phyloP scores from a whole-genome alignment of 192 early-diverging fungal species.

The Endogone sp. region DNA sequence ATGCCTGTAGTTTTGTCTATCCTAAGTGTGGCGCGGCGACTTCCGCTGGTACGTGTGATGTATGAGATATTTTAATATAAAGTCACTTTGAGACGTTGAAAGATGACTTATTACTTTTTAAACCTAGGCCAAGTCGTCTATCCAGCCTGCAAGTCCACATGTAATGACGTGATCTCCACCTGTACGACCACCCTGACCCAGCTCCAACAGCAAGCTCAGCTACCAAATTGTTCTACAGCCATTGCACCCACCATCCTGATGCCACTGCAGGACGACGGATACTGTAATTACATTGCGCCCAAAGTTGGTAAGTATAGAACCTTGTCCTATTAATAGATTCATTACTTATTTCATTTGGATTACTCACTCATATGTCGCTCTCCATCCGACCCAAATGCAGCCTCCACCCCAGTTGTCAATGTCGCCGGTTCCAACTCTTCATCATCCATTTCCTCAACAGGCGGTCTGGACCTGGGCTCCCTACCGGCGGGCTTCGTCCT shows the following conservation, averaged over 20 bases:
- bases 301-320: conserved; percentile 1
- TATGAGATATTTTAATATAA: background rate
- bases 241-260: conserved; percentile 6
- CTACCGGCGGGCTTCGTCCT: conserved; percentile 13
- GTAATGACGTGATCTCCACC: conserved; percentile 6
- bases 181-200: conserved; percentile 20
- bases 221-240: conserved; percentile 25
- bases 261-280: conserved; percentile 3
- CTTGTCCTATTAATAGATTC: background rate
- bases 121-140: conserved; percentile 4
- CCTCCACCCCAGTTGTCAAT: background rate
- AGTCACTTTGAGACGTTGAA: background rate
- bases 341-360: too few relatives aligned
- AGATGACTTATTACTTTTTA: too few relatives aligned
- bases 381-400: too few relatives aligned
- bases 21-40: conserved; percentile 18
- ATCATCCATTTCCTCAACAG: background rate
- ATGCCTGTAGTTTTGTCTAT: conserved; percentile 28
- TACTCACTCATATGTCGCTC: too few relatives aligned
- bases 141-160: conserved; percentile 32
- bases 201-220: background rate
- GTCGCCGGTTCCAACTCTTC: background rate
- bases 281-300: conserved; percentile 4
- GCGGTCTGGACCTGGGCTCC: conserved; percentile 13
- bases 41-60: background rate